Evolutionary conservation across 345 rosid genomes (phyloP), one percentile per base, ranked within the genome.

Genomic region (Cardamine occulta): DNA sequence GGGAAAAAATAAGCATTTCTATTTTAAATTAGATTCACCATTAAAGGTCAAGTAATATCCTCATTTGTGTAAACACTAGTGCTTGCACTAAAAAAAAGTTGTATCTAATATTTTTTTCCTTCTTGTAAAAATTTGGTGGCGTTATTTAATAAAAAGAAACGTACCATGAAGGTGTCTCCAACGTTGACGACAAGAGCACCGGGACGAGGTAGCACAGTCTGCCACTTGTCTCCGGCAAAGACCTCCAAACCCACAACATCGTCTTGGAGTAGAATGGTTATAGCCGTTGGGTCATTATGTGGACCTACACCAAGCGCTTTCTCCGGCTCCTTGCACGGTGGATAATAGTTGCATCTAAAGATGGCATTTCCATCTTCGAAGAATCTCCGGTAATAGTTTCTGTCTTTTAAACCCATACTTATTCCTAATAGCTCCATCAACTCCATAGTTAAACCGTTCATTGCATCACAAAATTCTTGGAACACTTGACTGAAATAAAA

Each of bases 121-220:
- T 37, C 29, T 17, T 51, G 21, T 24, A 14, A 72, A 59, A 34
- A 1, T n/a, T 11, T 48, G 18, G 42, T 72, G 2, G 59, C 11
- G 2, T 10, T 59, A 14, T 70, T 72, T 4, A 37, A 17, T n/a
- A 61, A 40, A 53, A 39, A 39, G 66, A 66, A 37, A 66, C 75
- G 12, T 77, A 85, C 90, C 87, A 67, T 78, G 69, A 86, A 88
- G 12, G 88, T 85, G 59, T 86, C 90, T 9, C 93, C 87, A 53
- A 88, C 75, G 80, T 88, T 86, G 75, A 88, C 72, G 44, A 85
- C 88, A 3, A 86, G 70, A 68, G 93, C 87, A 42, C 58, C 72
- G 4, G 60, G 74, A 64, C 58, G 71, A 61, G 93, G 90, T 4
- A 68, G 75, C 7, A 86, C 80, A 7, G 69, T 24, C 60, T 74